These are phyloP conservation scores for Candida suzukii DNA, from an alignment of 805 yeast genomes.

Conservation along the genomic window DNA sequence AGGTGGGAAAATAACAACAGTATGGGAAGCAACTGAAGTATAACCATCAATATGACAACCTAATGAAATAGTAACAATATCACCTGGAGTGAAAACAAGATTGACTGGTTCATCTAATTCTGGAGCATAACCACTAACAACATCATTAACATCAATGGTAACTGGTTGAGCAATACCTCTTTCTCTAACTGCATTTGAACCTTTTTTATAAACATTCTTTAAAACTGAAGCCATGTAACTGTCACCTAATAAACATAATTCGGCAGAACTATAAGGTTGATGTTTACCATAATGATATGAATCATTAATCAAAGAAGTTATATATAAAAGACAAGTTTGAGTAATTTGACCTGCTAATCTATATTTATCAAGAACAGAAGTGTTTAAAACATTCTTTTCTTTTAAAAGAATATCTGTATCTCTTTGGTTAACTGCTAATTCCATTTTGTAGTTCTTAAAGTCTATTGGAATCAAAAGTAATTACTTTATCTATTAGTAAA, in stretches of 20 bases:
- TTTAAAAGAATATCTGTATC: constrained; percentile 68
- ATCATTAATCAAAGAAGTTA: constrained; percentile 60
- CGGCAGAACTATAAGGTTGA: constrained; percentile 47
- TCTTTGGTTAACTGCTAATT: constrained; percentile 66
- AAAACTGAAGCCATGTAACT: constrained; percentile 59
- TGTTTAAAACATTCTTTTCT: constrained; percentile 62
- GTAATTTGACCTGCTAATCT: constrained; percentile 84
- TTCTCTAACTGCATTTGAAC: constrained; percentile 55
- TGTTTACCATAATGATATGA: constrained; percentile 57
- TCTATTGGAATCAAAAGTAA: neutral
- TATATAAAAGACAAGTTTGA: constrained; percentile 70
- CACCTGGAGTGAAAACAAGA: constrained; percentile 59
- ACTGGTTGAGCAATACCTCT: constrained; percentile 94
- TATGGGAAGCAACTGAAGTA: constrained; percentile 81
- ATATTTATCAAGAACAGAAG: constrained; percentile 66
- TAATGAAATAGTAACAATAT: constrained; percentile 73
- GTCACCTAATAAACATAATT: constrained; percentile 80
- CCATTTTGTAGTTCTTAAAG: constrained; percentile 35
- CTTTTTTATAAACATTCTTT: constrained; percentile 48
- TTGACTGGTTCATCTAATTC: constrained; percentile 59
- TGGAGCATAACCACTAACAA: constrained; percentile 77
- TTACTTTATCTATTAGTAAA: neutral
- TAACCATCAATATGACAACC: constrained; percentile 97
- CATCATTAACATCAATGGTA: constrained; percentile 75
- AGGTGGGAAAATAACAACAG: constrained; percentile 75